Evolutionary conservation across 106 monocot species (phyloP).

Genomic region (Alisma plantagoaquatica): DNA sequence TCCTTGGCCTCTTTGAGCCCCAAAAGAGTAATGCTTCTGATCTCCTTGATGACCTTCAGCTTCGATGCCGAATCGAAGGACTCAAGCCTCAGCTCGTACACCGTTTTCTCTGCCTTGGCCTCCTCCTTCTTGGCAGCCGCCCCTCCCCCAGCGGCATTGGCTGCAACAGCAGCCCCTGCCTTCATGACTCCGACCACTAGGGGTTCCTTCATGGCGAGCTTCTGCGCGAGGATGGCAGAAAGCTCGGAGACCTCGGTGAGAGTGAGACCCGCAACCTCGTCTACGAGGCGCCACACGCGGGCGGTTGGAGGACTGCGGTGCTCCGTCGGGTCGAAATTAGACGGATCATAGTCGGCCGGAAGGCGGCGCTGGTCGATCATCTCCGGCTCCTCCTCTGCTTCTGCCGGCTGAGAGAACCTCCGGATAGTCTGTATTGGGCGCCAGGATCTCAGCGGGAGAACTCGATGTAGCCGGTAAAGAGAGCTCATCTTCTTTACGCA

Average conservation of each 20-base stretch:
- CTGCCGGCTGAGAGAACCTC: too few species aligned
- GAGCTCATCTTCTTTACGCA: too few species aligned
- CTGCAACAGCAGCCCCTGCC: slow-evolving; percentile 18
- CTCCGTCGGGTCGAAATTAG: slow-evolving; percentile 65
- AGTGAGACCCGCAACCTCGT: slow-evolving; percentile 72
- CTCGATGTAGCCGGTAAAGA: too few species aligned
- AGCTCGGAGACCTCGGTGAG: slow-evolving; percentile 66
- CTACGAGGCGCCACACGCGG: slow-evolving; percentile 91
- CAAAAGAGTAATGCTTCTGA: slow-evolving; percentile 67
- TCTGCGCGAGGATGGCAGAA: slow-evolving; percentile 41
- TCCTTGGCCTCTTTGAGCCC: slow-evolving; percentile 99
- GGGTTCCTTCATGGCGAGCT: slow-evolving; percentile 31
- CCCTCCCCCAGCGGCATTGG: slow-evolving; percentile 5
- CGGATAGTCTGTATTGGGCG: too few species aligned
- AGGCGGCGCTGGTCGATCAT: slow-evolving; percentile 66
- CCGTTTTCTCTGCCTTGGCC: slow-evolving; percentile 80
- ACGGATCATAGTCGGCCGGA: slow-evolving; percentile 71
- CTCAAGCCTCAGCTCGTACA: slow-evolving; percentile 89
- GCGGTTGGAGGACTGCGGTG: slow-evolving; percentile 55
- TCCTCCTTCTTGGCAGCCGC: slow-evolving; percentile 34
- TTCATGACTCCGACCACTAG: slow-evolving; percentile 53
- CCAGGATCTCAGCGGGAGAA: too few species aligned
- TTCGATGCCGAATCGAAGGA: slow-evolving; percentile 72
- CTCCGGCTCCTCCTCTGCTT: slow-evolving; percentile 29
- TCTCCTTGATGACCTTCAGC: slow-evolving; percentile 99